phyloP scores from a whole-genome alignment of 2,329 filamentous ascomycete genomes.

The Diaporthe citrichinensis region DNA sequence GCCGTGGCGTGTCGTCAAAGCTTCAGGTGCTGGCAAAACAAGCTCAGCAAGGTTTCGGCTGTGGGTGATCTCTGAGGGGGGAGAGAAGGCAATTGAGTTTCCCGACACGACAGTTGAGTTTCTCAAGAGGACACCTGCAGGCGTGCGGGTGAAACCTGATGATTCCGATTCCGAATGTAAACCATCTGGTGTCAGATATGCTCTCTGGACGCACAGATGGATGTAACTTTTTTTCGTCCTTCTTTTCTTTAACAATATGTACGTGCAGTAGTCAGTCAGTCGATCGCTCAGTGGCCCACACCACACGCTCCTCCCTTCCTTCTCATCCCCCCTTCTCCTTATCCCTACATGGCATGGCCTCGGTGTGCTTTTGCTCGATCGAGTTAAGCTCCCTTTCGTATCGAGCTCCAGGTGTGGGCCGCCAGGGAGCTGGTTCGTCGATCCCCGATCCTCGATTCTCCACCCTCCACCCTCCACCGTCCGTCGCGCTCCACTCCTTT shows the following conservation, averaged over 20 bases:
- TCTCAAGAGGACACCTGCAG: neutral
- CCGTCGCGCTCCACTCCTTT: neutral
- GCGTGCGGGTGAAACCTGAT: neutral
- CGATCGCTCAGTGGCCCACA: neutral
- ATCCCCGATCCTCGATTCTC: slow-evolving; percentile 17
- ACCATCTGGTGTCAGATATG: neutral
- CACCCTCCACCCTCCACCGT: neutral
- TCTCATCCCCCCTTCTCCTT: neutral
- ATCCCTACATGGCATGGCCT: neutral
- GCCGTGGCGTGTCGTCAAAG: slow-evolving; percentile 5
- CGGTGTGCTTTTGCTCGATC: neutral
- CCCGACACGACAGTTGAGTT: neutral
- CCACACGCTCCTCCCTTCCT: neutral
- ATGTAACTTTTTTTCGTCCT: neutral
- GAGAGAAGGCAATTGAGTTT: neutral
- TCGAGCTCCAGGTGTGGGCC: slow-evolving; percentile 24
- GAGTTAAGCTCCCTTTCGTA: slow-evolving; percentile 33
- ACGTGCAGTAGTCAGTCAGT: neutral
- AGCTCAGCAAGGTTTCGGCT: slow-evolving; percentile 30
- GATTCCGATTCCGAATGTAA: no score
- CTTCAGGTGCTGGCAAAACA: slow-evolving; percentile 14
- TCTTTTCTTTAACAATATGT: neutral
- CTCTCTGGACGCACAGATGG: neutral
- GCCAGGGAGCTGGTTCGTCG: neutral
- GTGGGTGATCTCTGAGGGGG: slow-evolving; percentile 4